Evolutionary conservation across 257 asterid genomes (phyloP).

Genomic region (Solanum dulcamara): DNA sequence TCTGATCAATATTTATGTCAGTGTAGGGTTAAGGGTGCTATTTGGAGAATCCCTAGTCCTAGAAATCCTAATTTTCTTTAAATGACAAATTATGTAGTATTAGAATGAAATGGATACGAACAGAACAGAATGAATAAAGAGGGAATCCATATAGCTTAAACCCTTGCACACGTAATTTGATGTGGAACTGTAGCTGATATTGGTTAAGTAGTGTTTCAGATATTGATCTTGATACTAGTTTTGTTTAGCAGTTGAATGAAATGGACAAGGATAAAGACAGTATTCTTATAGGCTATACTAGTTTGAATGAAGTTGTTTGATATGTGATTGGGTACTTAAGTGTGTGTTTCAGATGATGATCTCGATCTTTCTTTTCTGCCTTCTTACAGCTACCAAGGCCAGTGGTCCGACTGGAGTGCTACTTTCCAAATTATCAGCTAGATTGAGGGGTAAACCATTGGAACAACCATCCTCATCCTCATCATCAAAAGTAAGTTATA

Average conservation of each 20-base stretch:
- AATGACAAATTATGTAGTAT: background rate
- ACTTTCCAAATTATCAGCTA: constrained; percentile 48
- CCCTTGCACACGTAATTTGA: background rate
- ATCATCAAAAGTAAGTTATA: constrained; percentile 27
- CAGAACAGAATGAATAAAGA: background rate
- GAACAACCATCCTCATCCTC: constrained; percentile 35
- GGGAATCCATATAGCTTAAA: background rate
- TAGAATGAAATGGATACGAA: background rate
- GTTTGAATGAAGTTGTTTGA: background rate
- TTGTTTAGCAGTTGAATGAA: background rate
- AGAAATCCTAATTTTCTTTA: background rate
- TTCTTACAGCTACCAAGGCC: constrained; percentile 35
- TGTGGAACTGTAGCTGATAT: background rate
- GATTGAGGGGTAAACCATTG: constrained; percentile 44
- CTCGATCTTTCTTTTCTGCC: background rate
- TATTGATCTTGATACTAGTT: background rate
- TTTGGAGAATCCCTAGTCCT: background rate
- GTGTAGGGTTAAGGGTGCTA: background rate
- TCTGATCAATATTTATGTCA: background rate
- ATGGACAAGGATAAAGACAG: background rate
- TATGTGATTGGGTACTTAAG: background rate
- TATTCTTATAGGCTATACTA: background rate
- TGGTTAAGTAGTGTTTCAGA: background rate
- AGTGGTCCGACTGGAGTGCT: constrained; percentile 32
- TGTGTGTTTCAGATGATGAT: background rate